Percentiles rank a stretch among this genome's conserved stretches.
Evolutionary conservation across 805 yeast species (phyloP).

Genomic region (Candida wancherniae): DNA sequence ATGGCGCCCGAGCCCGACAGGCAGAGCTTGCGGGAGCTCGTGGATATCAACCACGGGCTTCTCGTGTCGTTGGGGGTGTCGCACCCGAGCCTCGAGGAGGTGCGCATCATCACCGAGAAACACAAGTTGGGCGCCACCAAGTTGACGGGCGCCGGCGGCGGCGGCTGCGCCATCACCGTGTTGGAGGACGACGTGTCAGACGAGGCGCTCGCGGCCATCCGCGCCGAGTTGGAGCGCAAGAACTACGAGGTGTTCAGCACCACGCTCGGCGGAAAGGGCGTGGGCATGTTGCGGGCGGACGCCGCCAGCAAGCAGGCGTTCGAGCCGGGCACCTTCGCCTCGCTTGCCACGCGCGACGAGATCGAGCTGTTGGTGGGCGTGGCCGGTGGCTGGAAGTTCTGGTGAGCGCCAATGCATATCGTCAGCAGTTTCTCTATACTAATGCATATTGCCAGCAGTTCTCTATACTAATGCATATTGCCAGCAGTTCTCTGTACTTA

Average conservation of each 20-base stretch:
- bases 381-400: conserved; percentile 52
- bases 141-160: conserved; percentile 98
- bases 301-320: conserved; percentile 17
- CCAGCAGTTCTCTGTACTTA: too few relatives aligned
- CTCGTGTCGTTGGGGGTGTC: conserved; percentile 84
- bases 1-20: conserved; percentile 46
- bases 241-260: conserved; percentile 78
- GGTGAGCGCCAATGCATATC: conserved; percentile 48
- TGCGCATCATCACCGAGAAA: conserved; percentile 62
- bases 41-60: conserved; percentile 82
- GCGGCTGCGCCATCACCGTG: conserved; percentile 94
- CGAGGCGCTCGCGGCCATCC: conserved; percentile 32
- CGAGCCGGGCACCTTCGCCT: conserved; percentile 31
- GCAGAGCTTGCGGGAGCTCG: conserved; percentile 51
- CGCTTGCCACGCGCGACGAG: conserved; percentile 37
- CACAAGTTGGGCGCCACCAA: conserved; percentile 78
- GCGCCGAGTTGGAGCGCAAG: conserved; percentile 30
- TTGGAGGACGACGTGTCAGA: conserved; percentile 44
- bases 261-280: conserved; percentile 86
- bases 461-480: too few relatives aligned
- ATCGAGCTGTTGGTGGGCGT: conserved; percentile 48
- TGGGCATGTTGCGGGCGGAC: conserved; percentile 43
- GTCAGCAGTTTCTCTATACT: too few relatives aligned
- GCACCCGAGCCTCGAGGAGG: conserved; percentile 82
- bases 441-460: too few relatives aligned